Evolutionary conservation across 2,329 filamentous ascomycete genomes (phyloP).

Genomic region (Cryphonectria nitschkei): DNA sequence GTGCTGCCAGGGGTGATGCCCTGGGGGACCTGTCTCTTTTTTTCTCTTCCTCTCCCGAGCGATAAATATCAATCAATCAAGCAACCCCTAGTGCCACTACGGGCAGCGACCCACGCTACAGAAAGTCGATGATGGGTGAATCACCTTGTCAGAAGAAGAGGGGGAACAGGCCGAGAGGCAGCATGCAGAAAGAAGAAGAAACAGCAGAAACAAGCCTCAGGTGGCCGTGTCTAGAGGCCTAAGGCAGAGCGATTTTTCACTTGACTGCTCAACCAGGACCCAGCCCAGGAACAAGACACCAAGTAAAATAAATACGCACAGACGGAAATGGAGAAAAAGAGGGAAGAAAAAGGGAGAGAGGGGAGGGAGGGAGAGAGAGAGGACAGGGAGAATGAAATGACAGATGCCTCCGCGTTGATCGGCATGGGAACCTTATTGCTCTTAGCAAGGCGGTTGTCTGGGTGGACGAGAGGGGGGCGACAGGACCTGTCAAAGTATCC

Average conservation of each 20-base stretch:
- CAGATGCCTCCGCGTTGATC: slow-evolving; percentile 6
- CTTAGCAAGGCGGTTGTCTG: slow-evolving; percentile 17
- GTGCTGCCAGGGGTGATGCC: not conserved
- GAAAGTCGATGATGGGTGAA: not conserved
- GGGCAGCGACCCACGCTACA: not conserved
- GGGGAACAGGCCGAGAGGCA: not conserved
- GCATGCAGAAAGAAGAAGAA: not conserved
- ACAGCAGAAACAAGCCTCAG: not conserved
- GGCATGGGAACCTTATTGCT: slow-evolving; percentile 8
- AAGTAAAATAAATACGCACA: not conserved
- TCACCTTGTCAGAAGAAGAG: not conserved
- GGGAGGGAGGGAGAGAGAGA: not conserved
- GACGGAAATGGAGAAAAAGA: not conserved
- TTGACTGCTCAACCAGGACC: not conserved
- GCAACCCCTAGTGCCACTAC: not conserved
- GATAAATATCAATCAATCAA: slow-evolving; percentile 1
- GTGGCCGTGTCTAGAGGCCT: not conserved
- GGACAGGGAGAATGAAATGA: not conserved
- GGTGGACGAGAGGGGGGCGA: slow-evolving; percentile 18
- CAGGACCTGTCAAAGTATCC: slow-evolving; percentile 4
- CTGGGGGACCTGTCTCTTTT: not conserved
- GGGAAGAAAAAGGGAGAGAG: not conserved
- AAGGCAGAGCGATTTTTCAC: not conserved
- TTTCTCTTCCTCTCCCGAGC: not conserved
- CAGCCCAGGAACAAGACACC: not conserved